Evolutionary conservation across 2,329 filamentous ascomycete genomes (phyloP), one percentile per base, ranked within the genome.

Genomic region (Fusarium sp.): DNA sequence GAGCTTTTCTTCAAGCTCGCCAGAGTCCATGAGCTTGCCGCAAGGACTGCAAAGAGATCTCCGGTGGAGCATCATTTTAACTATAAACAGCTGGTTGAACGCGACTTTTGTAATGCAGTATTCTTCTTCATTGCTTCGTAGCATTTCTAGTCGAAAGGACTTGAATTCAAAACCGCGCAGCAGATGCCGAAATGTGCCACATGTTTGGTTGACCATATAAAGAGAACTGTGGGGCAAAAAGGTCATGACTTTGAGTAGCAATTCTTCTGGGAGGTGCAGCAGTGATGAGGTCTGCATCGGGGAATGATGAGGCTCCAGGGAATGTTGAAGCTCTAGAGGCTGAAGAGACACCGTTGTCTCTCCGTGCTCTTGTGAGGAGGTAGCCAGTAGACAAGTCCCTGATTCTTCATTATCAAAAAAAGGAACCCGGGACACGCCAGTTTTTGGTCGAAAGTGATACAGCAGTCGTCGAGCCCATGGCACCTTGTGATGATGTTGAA

Each of bases 201-300:
- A 70, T 2, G 60, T 65, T 60, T 70, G 60, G 9, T 35, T 33
- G n/a, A 56, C 20, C 53, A 70, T 65, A 1, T 70, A 70, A 3
- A 70, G 35, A 12, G 65, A 55, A 15, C 48, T 45, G 1, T 31
- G 7, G 6, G 42, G 48, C 3, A 70, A 4, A 14, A 13, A 2
- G 0, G 4, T 3, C 14, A 69, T 39, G 20, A 30, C 16, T 7
- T 24, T 14, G 22, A 70, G 7, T 11, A 70, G 5, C 5, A 65
- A 20, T n/a, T 70, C n/a, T 5, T 4, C 2, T 7, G 67, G 53
- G 22, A 70, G 22, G 20, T 38, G 24, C 1, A 68, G 12, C 3
- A 68, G 18, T 22, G 16, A 5, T 10, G 47, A n/a, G 1, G 18
- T 12, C 9, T 16, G 10, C 0, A 30, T 20, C 4, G 22, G 18